These are phyloP conservation scores for Gnetum montanum DNA, from an alignment of 75 land plant species.

Conservation along the genomic window DNA sequence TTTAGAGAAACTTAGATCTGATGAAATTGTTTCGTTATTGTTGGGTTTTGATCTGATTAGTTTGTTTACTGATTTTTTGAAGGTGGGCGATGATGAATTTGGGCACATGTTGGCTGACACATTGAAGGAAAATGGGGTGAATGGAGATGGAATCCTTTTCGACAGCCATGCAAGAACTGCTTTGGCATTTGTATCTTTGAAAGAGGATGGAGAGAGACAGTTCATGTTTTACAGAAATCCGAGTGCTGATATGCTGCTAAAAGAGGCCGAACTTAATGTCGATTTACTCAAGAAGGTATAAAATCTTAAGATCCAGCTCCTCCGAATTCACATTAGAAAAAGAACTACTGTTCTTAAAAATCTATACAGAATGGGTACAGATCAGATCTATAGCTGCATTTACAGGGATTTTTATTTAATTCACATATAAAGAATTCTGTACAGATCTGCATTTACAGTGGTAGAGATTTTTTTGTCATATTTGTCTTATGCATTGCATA, in stretches of 20 bases:
- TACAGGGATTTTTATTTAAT: background rate
- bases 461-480: background rate
- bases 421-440: too few species aligned
- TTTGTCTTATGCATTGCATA: background rate
- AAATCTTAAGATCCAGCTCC: background rate
- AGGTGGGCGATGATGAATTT: slow-evolving; percentile 62
- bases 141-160: slow-evolving; percentile 26
- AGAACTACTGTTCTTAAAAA: too few species aligned
- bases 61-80: slow-evolving; percentile 3
- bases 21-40: too few species aligned
- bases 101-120: slow-evolving; percentile 47
- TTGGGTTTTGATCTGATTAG: too few species aligned
- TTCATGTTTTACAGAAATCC: slow-evolving; percentile 55
- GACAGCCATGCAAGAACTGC: slow-evolving; percentile 43
- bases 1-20: too few species aligned
- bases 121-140: slow-evolving; percentile 25
- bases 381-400: background rate
- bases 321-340: too few species aligned
- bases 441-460: too few species aligned
- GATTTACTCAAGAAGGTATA: slow-evolving; percentile 21
- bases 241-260: slow-evolving; percentile 41
- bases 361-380: too few species aligned
- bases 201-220: slow-evolving; percentile 39
- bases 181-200: slow-evolving; percentile 44
- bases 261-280: slow-evolving; percentile 19